A percentile compares a stretch with the other conserved stretches of the same genome.
Evolutionary conservation across 2,329 filamentous ascomycete genomes (phyloP).

Genomic region (Colletotrichum gloeosporioides): DNA sequence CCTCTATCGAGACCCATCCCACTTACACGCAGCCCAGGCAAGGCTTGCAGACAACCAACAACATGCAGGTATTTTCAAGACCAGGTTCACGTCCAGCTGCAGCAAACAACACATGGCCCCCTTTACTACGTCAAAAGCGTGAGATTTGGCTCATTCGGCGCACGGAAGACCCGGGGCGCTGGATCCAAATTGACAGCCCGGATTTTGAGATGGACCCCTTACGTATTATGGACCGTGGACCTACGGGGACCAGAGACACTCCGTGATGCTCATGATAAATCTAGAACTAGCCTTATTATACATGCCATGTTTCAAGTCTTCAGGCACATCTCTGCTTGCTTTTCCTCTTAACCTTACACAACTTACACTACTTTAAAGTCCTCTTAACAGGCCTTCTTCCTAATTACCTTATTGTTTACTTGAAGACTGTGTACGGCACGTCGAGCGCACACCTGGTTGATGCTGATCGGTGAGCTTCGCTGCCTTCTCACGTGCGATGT

Average conservation of each 20-base stretch:
- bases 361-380: not conserved
- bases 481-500: not conserved
- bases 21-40: not conserved
- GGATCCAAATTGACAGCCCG: constrained; percentile 3
- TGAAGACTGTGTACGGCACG: not conserved
- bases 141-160: not conserved
- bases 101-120: not conserved
- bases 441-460: constrained; percentile 11
- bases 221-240: not conserved
- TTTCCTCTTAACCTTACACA: not conserved
- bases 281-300: constrained; percentile 1
- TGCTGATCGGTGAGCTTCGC: constrained; percentile 8
- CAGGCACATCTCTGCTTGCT: not conserved
- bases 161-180: constrained; percentile 8
- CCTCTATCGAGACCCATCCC: constrained; percentile 3
- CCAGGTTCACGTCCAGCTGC: not conserved
- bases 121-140: constrained; percentile 1
- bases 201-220: constrained; percentile 19
- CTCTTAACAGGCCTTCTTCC: not conserved
- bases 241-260: not conserved
- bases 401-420: not conserved
- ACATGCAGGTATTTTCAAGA: not conserved
- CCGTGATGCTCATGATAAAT: constrained; percentile 10
- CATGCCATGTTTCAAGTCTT: not conserved
- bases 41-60: not conserved